Evolutionary conservation across 768 basidiomycete genomes (phyloP).

Genomic region (Tephrocybe sp.): DNA sequence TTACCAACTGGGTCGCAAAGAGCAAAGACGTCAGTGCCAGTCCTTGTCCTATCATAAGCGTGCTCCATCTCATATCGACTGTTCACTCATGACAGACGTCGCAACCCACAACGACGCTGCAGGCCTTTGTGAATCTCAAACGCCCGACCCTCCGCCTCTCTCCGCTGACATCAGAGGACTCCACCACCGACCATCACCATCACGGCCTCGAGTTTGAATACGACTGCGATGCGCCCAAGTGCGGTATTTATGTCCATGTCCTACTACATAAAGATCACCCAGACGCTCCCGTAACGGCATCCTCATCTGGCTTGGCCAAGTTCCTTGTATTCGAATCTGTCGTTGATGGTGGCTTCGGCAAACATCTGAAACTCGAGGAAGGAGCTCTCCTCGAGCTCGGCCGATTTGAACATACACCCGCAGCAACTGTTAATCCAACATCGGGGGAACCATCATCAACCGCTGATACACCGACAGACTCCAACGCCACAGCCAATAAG

Average conservation of each 20-base stretch:
- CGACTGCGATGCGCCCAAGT: slow-evolving; percentile 87
- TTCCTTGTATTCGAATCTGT: slow-evolving; percentile 61
- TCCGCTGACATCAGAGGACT: slow-evolving; percentile 53
- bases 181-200: slow-evolving; percentile 44
- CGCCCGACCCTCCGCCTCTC: slow-evolving; percentile 81
- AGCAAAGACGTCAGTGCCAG: slow-evolving; percentile 69
- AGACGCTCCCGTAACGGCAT: slow-evolving; percentile 40
- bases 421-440: slow-evolving; percentile 24
- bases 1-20: slow-evolving; percentile 82
- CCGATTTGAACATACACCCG: slow-evolving; percentile 54
- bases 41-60: not conserved
- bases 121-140: slow-evolving; percentile 93
- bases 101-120: slow-evolving; percentile 88
- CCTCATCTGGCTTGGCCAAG: slow-evolving; percentile 36
- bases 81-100: slow-evolving; percentile 44
- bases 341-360: slow-evolving; percentile 82
- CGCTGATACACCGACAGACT: slow-evolving; percentile 8
- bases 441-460: slow-evolving; percentile 13
- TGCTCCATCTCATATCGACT: slow-evolving; percentile 8
- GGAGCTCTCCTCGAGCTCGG: slow-evolving; percentile 80
- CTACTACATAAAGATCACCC: slow-evolving; percentile 65
- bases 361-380: slow-evolving; percentile 68
- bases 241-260: slow-evolving; percentile 76
- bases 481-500: slow-evolving; percentile 13
- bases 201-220: slow-evolving; percentile 90